Conservation (phyloP, 2,329 filamentous ascomycete genomes). For the Talaromyces sp. region DNA sequence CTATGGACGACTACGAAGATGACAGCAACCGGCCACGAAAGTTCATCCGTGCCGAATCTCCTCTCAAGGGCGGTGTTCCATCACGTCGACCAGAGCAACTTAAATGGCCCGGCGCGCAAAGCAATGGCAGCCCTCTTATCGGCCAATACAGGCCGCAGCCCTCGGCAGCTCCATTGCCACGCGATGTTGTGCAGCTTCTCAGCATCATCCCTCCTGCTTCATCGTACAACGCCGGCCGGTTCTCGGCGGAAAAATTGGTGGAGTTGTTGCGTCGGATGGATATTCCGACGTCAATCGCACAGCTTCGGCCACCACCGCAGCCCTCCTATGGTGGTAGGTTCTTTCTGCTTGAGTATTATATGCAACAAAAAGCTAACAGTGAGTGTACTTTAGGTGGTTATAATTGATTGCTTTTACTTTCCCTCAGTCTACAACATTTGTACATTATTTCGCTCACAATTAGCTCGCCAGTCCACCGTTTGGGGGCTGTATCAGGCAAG, state of each 20-base stretch:
- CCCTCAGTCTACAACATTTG: background rate
- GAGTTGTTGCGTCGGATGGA: constrained; percentile 63
- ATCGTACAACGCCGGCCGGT: constrained; percentile 63
- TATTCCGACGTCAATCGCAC: constrained; percentile 51
- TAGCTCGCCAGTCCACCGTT: background rate
- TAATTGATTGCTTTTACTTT: background rate
- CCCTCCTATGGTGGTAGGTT: constrained; percentile 29
- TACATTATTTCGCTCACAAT: background rate
- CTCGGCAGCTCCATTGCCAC: constrained; percentile 63
- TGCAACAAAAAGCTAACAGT: background rate
- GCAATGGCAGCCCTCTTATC: constrained; percentile 20
- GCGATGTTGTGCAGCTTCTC: constrained; percentile 57
- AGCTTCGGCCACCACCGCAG: constrained; percentile 30
- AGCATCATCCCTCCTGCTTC: constrained; percentile 69
- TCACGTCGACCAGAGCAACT: constrained; percentile 79
- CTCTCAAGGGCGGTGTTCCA: constrained; percentile 75
- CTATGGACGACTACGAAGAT: constrained; percentile 64
- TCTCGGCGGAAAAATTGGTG: constrained; percentile 67
- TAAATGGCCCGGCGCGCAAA: constrained; percentile 37
- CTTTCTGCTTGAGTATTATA: background rate
- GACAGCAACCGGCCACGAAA: constrained; percentile 74
- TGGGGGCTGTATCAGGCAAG: background rate
- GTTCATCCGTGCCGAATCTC: constrained; percentile 80
- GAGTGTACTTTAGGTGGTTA: background rate
- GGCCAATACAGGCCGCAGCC: constrained; percentile 46